These are phyloP conservation scores for Colletotrichum melonis DNA, from an alignment of 2,329 filamentous ascomycete species.

Conservation along the genomic window DNA sequence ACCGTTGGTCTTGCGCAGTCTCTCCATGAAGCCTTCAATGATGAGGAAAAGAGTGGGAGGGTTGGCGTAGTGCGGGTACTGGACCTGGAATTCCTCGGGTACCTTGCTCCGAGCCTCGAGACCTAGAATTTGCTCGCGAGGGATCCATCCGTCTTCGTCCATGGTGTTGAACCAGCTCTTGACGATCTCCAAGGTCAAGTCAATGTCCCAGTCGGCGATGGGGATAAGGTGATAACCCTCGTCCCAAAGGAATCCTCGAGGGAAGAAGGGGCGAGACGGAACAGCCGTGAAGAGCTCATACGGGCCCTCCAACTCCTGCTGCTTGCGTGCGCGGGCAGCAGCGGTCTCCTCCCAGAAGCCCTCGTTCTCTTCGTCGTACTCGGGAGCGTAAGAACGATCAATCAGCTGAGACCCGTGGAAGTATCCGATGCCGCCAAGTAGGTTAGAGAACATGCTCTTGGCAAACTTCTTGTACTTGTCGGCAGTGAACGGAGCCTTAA, in stretches of 20 bases:
- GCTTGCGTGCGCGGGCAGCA: slow-evolving; percentile 76
- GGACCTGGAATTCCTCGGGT: slow-evolving; percentile 89
- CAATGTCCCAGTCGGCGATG: slow-evolving; percentile 93
- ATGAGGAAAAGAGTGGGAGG: slow-evolving; percentile 94
- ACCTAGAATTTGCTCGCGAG: slow-evolving; percentile 93
- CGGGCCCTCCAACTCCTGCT: slow-evolving; percentile 80
- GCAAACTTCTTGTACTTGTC: slow-evolving; percentile 83
- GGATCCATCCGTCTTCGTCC: slow-evolving; percentile 98
- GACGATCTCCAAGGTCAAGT: slow-evolving; percentile 87
- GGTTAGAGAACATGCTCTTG: slow-evolving; percentile 92
- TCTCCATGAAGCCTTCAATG: slow-evolving; percentile 85
- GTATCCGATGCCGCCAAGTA: slow-evolving; percentile 94
- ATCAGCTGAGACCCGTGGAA: slow-evolving; percentile 91
- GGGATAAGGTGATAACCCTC: slow-evolving; percentile 96
- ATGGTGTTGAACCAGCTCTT: slow-evolving; percentile 97
- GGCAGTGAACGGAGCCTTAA: slow-evolving; percentile 79
- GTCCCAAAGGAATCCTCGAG: slow-evolving; percentile 96
- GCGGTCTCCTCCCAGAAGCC: slow-evolving; percentile 95
- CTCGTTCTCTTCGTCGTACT: slow-evolving; percentile 95
- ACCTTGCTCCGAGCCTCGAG: slow-evolving; percentile 94
- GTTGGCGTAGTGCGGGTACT: slow-evolving; percentile 98
- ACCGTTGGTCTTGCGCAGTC: slow-evolving; percentile 70
- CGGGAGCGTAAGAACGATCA: slow-evolving; percentile 89
- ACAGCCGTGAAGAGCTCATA: slow-evolving; percentile 92
- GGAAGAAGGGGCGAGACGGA: slow-evolving; percentile 95